Evolutionary conservation across 192 early-diverging fungal species (phyloP), one percentile per base, ranked within the genome.

Genomic region (Coemansia sp.): DNA sequence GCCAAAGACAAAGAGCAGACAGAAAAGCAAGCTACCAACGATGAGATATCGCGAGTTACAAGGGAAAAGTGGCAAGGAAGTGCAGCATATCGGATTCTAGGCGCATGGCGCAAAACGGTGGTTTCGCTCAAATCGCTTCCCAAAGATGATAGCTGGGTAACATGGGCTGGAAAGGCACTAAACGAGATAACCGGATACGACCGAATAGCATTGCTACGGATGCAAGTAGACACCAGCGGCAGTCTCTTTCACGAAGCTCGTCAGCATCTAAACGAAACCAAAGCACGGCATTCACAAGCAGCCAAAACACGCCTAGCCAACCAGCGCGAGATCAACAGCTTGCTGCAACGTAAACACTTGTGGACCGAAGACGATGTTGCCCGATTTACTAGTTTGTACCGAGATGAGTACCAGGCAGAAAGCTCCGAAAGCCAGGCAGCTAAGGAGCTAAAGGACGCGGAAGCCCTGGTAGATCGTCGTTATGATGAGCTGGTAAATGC

Each of bases 121-220:
- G 52, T 31, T 9, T 13, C 53, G 6, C 13, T 75, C 6, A 20
- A 43, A 9, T 41, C 42, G 19, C 50, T 75, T 10, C 72, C 72
- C 39, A 60, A 65, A 55, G 61, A 68, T 45, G 65, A 74, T 28
- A 60, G 67, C 68, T 68, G 69, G 71, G 51, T 65, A 23, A 70
- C 57, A 2, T 57, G 65, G 68, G 59, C 63, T 0, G 54, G 65
- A 45, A 62, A 67, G 9, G 80, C 77, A 36, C 78, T 89, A 15
- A 92, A 92, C 57, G 78, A 83, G 51, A 65, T 85, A 30, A 88
- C 91, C 9, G 87, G 89, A 14, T 88, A 89, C 35, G 82, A 81
- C 20, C 68, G 80, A 13, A 83, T 93, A 31, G 81, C 87, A 20
- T 50, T 70, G 8, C 78, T 91, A 6, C 90, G 91, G 59, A 28